Percentiles rank a stretch among this genome's conserved stretches.
Evolutionary conservation across 345 rosid species (phyloP).

Genomic region (Dipteronia sinensis): DNA sequence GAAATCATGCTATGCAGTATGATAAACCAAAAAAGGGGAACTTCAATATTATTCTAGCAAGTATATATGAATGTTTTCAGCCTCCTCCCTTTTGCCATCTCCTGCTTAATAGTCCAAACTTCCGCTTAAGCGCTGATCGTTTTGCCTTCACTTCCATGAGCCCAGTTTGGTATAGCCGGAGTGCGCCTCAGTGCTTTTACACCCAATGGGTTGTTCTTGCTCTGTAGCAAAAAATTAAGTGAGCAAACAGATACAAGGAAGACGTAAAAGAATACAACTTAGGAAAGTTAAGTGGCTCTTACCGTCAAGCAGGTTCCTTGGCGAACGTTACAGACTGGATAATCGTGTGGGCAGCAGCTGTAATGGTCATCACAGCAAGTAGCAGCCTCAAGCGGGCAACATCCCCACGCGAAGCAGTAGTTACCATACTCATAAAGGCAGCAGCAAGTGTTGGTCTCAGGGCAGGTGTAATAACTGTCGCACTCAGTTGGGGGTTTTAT

Average conservation of each 20-base stretch:
- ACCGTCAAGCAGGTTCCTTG: constrained; percentile 77
- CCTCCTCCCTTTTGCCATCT: constrained; percentile 15
- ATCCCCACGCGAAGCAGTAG: constrained; percentile 88
- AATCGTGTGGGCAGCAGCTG: constrained; percentile 89
- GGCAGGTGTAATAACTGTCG: constrained; percentile 66
- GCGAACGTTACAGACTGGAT: constrained; percentile 67
- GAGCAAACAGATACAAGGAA: neutral
- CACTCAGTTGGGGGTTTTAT: constrained; percentile 70
- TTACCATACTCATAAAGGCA: constrained; percentile 60
- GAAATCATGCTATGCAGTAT: constrained; percentile 16
- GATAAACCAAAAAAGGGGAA: constrained; percentile 16
- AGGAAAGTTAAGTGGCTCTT: constrained; percentile 14
- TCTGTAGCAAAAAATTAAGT: constrained; percentile 47
- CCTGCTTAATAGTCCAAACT: constrained; percentile 21
- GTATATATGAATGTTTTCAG: constrained; percentile 14
- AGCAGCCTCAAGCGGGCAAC: constrained; percentile 89
- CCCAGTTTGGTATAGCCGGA: constrained; percentile 75
- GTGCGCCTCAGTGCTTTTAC: constrained; percentile 79
- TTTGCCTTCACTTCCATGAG: constrained; percentile 36
- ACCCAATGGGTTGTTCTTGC: constrained; percentile 76
- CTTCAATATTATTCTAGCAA: too few species aligned
- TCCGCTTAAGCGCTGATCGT: constrained; percentile 45
- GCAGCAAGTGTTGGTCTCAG: constrained; percentile 85
- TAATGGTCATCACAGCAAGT: constrained; percentile 81
- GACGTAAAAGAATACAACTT: neutral